phyloP scores from a whole-genome alignment of 1,284 basidiomycete genomes.

The Mycena citricolor region DNA sequence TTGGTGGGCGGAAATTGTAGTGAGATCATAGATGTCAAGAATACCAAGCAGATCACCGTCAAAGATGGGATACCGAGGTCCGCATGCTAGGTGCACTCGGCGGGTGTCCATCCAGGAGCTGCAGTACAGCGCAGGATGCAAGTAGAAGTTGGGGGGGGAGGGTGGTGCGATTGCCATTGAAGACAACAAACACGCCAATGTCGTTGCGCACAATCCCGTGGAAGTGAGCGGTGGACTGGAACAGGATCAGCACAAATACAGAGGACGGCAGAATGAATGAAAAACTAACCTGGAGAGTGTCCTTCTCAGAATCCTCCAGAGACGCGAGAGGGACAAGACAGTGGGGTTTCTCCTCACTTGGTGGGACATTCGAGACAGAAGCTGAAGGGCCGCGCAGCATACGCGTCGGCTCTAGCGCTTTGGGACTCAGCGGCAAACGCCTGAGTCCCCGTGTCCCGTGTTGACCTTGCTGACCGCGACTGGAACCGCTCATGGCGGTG shows the following conservation, averaged over 20 bases:
- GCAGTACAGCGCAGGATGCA: background rate
- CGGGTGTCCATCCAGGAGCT: background rate
- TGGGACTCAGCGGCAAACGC: too few species aligned
- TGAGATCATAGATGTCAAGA: slow-evolving; percentile 1
- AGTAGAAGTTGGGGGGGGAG: background rate
- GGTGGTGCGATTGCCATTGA: slow-evolving; percentile 11
- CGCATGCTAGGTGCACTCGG: background rate
- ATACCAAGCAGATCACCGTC: background rate
- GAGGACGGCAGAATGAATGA: background rate
- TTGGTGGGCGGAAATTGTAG: too few species aligned
- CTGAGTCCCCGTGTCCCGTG: too few species aligned
- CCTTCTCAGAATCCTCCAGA: background rate
- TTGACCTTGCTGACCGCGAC: too few species aligned
- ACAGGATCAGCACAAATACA: background rate
- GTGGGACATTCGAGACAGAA: too few species aligned
- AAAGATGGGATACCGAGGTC: background rate
- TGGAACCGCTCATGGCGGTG: too few species aligned
- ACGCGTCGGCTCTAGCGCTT: too few species aligned
- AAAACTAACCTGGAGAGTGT: background rate
- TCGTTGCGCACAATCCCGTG: slow-evolving; percentile 14
- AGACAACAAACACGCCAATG: slow-evolving; percentile 17
- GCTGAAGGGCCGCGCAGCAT: too few species aligned
- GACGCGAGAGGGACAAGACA: background rate
- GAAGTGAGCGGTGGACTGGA: slow-evolving; percentile 7
- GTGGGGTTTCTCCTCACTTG: too few species aligned